phyloP scores from a whole-genome alignment of 2,329 filamentous ascomycete species.

The Arachnomyces sp. region DNA sequence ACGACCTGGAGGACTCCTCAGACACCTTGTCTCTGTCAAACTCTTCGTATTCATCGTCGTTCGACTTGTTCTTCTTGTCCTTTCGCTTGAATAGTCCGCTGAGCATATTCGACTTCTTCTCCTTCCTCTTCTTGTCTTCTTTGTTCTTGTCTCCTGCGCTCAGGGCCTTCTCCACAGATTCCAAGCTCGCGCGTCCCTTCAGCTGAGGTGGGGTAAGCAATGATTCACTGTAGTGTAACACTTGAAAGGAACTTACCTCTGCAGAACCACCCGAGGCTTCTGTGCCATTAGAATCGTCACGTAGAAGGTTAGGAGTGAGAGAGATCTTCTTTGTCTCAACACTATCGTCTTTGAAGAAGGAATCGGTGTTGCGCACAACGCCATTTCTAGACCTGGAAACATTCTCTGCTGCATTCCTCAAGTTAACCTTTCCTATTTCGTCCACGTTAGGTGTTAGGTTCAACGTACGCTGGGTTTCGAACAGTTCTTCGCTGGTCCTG shows the following conservation, averaged over 20 bases:
- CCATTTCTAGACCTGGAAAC: constrained; percentile 64
- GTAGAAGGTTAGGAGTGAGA: constrained; percentile 81
- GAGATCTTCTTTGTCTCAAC: constrained; percentile 97
- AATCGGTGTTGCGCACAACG: constrained; percentile 83
- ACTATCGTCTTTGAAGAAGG: constrained; percentile 93
- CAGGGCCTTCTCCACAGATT: constrained; percentile 63
- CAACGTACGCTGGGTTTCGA: constrained; percentile 39
- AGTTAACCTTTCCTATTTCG: too few species aligned
- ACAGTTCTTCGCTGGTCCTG: constrained; percentile 59
- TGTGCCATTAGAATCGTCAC: constrained; percentile 57
- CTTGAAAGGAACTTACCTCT: constrained; percentile 30
- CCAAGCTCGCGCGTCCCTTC: constrained; percentile 59
- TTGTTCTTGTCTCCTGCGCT: constrained; percentile 55
- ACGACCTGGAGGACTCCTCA: constrained; percentile 46
- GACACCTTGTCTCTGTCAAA: constrained; percentile 49
- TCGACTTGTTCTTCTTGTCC: constrained; percentile 49
- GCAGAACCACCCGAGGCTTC: constrained; percentile 24
- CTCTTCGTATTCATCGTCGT: constrained; percentile 40
- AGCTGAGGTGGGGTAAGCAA: constrained; percentile 17
- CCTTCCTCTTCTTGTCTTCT: constrained; percentile 68
- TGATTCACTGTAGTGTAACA: background rate
- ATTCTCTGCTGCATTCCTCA: constrained; percentile 4
- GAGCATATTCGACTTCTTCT: constrained; percentile 63
- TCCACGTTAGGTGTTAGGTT: background rate
- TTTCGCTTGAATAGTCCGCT: constrained; percentile 61